Evolutionary conservation across 768 basidiomycete genomes (phyloP), one percentile per base, ranked within the genome.

Genomic region (Rossbeevera mucosa): DNA sequence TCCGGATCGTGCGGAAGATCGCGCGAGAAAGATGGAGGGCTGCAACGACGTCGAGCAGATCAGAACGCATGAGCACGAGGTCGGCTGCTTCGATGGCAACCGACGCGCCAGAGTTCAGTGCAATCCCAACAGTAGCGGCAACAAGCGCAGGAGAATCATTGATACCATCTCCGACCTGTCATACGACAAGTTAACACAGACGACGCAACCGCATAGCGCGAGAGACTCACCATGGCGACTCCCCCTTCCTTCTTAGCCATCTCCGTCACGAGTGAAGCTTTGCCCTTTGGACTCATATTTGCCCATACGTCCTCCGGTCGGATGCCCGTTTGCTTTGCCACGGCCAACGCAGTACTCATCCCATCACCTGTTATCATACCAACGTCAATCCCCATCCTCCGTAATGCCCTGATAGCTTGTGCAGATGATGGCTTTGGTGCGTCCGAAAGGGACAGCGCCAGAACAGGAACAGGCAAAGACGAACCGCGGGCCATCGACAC

Each of bases 41-140:
- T 3, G 96, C 95, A 54, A 98, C 95, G 50, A 99, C 96, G 66
- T 99, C 96, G 46, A 98, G 80, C 4, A 98, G 81, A 65, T 99
- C 94, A 1, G 92, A 91, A 48, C 91, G 88, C 91, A 98, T 97
- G 53, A 99, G 84, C 16, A 99, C 94, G 52, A 98, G 86, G 70
- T 98, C 96, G 13, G 96, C 96, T 0, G 96, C 96, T 74, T 98
- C 96, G 47, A 99, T 88, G 9, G 96, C 96, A 41, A 99, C 92
- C 5, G 93, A 95, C 16, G 96, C 94, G 28, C 96, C 96, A 3
- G 93, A 90, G 11, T 91, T 94, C 5, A 99, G 82, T 1, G 96
- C 96, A 54, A 99, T 94, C 38, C 96, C 96, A 21, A 99, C 91
- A 1, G 93, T 91, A 1, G 95, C 91, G 4, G 92, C 94, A 14